Base-by-base conservation (phyloP, 768 basidiomycete species). In the Pleurotus sapidus region DNA sequence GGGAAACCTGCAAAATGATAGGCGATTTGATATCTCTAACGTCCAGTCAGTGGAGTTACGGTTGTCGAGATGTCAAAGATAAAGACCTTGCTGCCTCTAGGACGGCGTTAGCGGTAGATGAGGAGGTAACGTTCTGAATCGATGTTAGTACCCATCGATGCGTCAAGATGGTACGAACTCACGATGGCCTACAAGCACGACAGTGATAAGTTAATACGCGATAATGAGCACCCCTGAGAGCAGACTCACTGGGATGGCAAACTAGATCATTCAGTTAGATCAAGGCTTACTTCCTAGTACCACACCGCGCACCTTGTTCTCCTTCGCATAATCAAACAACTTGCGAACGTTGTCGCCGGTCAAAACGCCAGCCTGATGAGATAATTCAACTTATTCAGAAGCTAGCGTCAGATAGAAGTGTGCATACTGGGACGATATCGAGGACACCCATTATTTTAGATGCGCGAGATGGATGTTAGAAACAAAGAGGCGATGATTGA, bases 1-100 rank as follows among this genome's bases (percentile, higher is more conserved):
- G 95, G 56, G 97, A 99, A 61, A 95, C 88, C 71, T 98, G 97
- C 66, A 98, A 78, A 74, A 99, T 98, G 76, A 99, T 95, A 58
- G 96, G 96, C 27, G 96, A 82, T 73, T 98, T 98, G 82, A 91
- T 84, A 72, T 98, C 97, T 62, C 93, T 93, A 65, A 57, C 50
- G 56, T 40, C 15, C 14, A 20, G 39, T 42, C 25, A 39, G 51
- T 20, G 51, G 51, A 54, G 51, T 37, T 54, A 54, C 38, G 40
- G 45, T 46, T 15, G 45, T 47, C 27, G 39, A 30, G 53, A 42
- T 46, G 25, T 40, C 37, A 39, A 49, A 62, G 43, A 58, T 23
- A 43, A 59, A 47, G 65, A 92, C 91, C 94, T 87, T 50, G 96
- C 96, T 57, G 94, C 96, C 76, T 99, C 96, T 61, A 99, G 87